These are phyloP conservation scores for Pestalotiopsis sp. DNA, from an alignment of 2,329 filamentous ascomycete species.

Conservation along the genomic window DNA sequence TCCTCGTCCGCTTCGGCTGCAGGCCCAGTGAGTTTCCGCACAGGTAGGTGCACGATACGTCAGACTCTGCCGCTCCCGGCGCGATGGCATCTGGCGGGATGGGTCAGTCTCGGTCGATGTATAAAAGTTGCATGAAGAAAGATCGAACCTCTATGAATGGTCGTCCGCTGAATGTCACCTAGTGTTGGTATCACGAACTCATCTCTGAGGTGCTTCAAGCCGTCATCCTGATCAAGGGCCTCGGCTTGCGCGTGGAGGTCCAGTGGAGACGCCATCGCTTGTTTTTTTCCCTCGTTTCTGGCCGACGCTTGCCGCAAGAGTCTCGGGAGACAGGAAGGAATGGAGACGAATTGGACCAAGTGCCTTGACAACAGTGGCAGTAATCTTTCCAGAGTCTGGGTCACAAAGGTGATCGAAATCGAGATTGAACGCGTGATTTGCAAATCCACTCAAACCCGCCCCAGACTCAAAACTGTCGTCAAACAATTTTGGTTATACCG, in stretches of 20 bases:
- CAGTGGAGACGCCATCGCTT: slow-evolving; percentile 4
- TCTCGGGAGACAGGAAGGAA: neutral
- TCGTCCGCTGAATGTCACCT: slow-evolving; percentile 31
- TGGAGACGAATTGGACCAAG: neutral
- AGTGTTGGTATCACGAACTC: slow-evolving; percentile 32
- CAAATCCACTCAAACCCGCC: neutral
- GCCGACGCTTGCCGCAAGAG: neutral
- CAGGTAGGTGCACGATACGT: slow-evolving; percentile 61
- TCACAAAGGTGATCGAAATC: neutral
- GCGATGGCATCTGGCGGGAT: slow-evolving; percentile 1
- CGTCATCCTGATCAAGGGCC: slow-evolving; percentile 27
- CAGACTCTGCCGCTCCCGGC: slow-evolving; percentile 23
- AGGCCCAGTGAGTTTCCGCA: slow-evolving; percentile 80
- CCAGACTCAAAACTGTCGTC: neutral
- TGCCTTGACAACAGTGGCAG: neutral
- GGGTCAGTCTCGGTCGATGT: neutral
- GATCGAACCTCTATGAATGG: slow-evolving; percentile 22
- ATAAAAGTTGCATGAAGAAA: neutral
- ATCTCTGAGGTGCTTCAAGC: slow-evolving; percentile 26
- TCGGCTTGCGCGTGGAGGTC: slow-evolving; percentile 29
- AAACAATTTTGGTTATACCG: neutral
- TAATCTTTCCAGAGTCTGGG: neutral
- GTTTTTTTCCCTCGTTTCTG: neutral
- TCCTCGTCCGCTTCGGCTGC: slow-evolving; percentile 66
- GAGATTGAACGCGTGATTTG: neutral